Evolutionary conservation across 768 basidiomycete genomes (phyloP).

Genomic region (Leccinum pellstonianum): DNA sequence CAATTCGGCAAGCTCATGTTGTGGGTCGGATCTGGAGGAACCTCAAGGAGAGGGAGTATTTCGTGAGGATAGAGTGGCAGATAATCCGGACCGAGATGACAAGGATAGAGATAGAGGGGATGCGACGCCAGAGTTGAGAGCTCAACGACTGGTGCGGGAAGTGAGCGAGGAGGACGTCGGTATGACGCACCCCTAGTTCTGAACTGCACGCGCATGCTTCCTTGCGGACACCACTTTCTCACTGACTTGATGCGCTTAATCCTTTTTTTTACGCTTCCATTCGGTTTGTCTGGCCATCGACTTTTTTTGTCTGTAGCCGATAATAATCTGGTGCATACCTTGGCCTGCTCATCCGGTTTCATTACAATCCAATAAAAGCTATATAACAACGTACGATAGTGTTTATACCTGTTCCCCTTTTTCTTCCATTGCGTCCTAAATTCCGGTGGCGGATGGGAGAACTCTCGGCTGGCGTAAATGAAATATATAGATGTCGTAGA

Average conservation of each 20-base stretch:
- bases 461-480: not conserved
- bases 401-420: constrained; percentile 28
- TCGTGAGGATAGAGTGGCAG: constrained; percentile 14
- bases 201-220: not conserved
- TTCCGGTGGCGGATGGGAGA: not conserved
- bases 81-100: constrained; percentile 20
- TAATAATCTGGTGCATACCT: constrained; percentile 31
- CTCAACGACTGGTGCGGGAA: constrained; percentile 28
- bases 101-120: constrained; percentile 31
- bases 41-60: constrained; percentile 32
- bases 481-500: constrained; percentile 14
- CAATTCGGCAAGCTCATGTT: constrained; percentile 39
- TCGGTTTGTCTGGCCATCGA: constrained; percentile 15
- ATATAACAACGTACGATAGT: constrained; percentile 26
- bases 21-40: constrained; percentile 37
- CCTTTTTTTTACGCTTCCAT: not conserved
- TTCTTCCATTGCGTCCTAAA: not conserved
- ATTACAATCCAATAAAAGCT: constrained; percentile 16
- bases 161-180: constrained; percentile 34
- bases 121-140: constrained; percentile 33
- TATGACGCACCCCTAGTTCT: constrained; percentile 31
- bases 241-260: constrained; percentile 2
- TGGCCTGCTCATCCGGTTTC: constrained; percentile 9
- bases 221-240: not conserved
- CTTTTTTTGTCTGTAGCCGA: constrained; percentile 18